Evolutionary conservation across 345 rosid genomes (phyloP), one percentile per base, ranked within the genome.

Genomic region (Acer saccharum): DNA sequence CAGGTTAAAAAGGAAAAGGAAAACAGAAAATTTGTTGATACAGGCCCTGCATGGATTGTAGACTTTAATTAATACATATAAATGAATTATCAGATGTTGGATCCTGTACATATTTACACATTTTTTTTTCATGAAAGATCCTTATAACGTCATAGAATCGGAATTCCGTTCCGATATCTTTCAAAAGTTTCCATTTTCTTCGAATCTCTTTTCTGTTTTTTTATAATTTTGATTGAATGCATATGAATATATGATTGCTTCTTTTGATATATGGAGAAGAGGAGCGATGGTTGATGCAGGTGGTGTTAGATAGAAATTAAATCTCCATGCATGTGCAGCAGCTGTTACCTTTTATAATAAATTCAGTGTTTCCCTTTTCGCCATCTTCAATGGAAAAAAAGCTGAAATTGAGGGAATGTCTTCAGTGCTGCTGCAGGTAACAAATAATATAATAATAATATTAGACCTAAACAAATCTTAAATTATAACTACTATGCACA

Each of bases 351-450:
- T 75, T 50, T 20, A 43, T 58, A 61, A 66, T 54, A 64, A 60
- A 77, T 65, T 67, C 82, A 78, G 68, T 78, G 78, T 65, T 79
- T 21, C 61, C 71, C 83, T 79, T 79, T 82, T 68, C 67, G 68
- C 39, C 39, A 44, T 57, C 76, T 69, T 64, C 52, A 72, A 65
- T 71, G 32, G 55, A 67, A 14, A 23, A 69, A 77, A 77, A 65
- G 76, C 70, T 74, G 73, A 78, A 74, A 65, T 63, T 71, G 16
- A 39, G 61, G 39, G 57, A 65, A 72, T 50, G 29, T 44, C 65
- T 18, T 55, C 48, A 17, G 25, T 71, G 73, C 29, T 25, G 48
- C 17, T 54, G 58, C 58, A 54, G 58, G 7, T 5, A 16, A 11
- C 13, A 9, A 46, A 54, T 1, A 50, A 54, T 54, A 16, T 54